A percentile compares a stretch with the other conserved stretches of the same genome.
Evolutionary conservation across 805 yeast species (phyloP).

Genomic region (Kregervanrija delftensis): DNA sequence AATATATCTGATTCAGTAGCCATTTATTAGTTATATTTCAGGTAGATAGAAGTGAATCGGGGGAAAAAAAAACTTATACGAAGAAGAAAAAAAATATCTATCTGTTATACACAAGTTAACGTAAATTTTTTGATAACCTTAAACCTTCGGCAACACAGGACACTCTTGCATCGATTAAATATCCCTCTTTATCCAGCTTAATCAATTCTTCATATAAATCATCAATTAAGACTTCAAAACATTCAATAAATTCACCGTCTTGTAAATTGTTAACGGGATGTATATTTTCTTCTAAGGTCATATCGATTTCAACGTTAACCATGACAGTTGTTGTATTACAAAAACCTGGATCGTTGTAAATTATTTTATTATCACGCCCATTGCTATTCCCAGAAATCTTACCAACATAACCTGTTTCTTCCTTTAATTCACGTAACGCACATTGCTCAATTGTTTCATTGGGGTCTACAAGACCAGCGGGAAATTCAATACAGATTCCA

Average conservation of each 20-base stretch:
- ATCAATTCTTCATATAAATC: conserved; percentile 49
- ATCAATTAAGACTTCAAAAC: conserved; percentile 64
- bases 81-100: no score
- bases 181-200: conserved; percentile 55
- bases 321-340: conserved; percentile 82
- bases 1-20: no score
- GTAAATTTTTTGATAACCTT: conserved; percentile 1
- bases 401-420: conserved; percentile 91
- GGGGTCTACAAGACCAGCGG: conserved; percentile 92
- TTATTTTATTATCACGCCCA: not conserved
- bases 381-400: conserved; percentile 20
- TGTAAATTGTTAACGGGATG: conserved; percentile 73
- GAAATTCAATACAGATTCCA: conserved; percentile 86
- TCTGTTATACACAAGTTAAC: not conserved
- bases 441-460: conserved; percentile 70
- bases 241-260: conserved; percentile 88
- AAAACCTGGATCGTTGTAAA: conserved; percentile 55
- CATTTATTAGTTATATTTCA: no score
- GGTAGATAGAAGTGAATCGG: no score
- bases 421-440: conserved; percentile 81
- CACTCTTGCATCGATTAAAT: conserved; percentile 77
- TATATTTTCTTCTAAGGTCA: conserved; percentile 54
- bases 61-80: no score
- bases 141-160: conserved; percentile 58
- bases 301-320: conserved; percentile 73